Base-by-base conservation (phyloP, 805 yeast species). In the Lachancea quebecensis region DNA sequence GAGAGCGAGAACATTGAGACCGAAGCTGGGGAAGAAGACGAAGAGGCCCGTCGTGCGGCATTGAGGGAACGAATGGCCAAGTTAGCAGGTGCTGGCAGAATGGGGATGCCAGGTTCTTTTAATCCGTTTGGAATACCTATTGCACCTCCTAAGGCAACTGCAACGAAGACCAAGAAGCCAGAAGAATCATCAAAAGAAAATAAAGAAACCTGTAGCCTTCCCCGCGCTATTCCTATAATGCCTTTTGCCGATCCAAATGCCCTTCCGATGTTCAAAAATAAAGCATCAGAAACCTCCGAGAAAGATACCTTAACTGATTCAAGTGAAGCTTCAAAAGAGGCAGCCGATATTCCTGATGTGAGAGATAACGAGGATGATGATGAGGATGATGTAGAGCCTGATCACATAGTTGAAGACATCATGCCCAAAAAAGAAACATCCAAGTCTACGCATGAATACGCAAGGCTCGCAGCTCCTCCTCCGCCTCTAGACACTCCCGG, bases 1-100 rank as follows among this genome's bases (percentile, higher is more conserved):
- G 25, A 21, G 80, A 70, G 3, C 74, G 66, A 1, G 76, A 69
- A 0, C 4, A 78, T 67, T 0, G 80, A 70, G 0, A 79, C 69
- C 0, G 79, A 70, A 1, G 79, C 72, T 2, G 79, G 71, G 0
- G 85, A 77, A 1, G 91, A 85, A 42, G 85, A 79, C 36, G 95
- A 85, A 58, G 93, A 85, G 50, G 71, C 81, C 4, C 77, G 83
- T 45, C 77, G 93, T 55, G 75, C 82, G 39, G 86, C 82, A 6
- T 70, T 91, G 43, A 81, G 95, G 16, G 96, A 85, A 51, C 77
- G 97, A 49, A 91, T 91, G 96, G 98, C 99, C n/a, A 86, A 82
- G 56, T 75, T 91, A 15, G 85, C 97, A 0, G 95, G 96, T 16
- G 79, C 80, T 11, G 82, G 85, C 47, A 77, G 85, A 81, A 75